Evolutionary conservation across 495 filamentous ascomycete genomes (phyloP).

Genomic region (Chaetomium cochliodes): DNA sequence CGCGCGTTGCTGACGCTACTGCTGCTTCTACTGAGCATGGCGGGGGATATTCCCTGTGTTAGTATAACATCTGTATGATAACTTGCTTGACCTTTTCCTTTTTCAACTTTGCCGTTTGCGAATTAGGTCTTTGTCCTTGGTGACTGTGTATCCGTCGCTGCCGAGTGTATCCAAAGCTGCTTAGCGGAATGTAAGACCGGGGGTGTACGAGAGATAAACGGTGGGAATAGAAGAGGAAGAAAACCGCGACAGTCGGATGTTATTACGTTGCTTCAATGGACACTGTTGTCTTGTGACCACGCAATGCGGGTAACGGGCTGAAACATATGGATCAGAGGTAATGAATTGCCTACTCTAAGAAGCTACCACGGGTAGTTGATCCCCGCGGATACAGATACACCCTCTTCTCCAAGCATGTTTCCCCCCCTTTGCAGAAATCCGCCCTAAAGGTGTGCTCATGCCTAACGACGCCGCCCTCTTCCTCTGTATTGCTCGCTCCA

Average conservation of each 20-base stretch:
- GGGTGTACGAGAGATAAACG: no score
- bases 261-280: no score
- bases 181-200: no score
- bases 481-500: background rate
- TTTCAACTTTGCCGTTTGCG: background rate
- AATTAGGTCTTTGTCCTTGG: no score
- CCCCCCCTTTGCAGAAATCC: background rate
- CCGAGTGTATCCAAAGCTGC: no score
- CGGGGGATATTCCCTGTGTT: constrained; percentile 13
- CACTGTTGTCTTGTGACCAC: no score
- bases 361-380: background rate
- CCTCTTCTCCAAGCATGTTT: background rate
- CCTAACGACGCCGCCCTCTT: background rate
- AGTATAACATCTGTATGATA: constrained; percentile 23
- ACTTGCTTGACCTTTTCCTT: constrained; percentile 3
- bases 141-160: no score
- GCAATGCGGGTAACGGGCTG: no score
- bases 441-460: background rate
- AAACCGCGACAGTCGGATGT: no score
- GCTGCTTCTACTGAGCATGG: background rate
- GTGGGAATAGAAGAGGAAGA: no score
- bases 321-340: background rate
- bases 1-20: background rate
- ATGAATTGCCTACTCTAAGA: constrained; percentile 11
- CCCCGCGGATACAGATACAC: background rate